A percentile compares a stretch with the other conserved stretches of the same genome.
These are phyloP conservation scores for Lactifluus pinguis DNA, from an alignment of 768 basidiomycete genomes.

Conservation along the genomic window DNA sequence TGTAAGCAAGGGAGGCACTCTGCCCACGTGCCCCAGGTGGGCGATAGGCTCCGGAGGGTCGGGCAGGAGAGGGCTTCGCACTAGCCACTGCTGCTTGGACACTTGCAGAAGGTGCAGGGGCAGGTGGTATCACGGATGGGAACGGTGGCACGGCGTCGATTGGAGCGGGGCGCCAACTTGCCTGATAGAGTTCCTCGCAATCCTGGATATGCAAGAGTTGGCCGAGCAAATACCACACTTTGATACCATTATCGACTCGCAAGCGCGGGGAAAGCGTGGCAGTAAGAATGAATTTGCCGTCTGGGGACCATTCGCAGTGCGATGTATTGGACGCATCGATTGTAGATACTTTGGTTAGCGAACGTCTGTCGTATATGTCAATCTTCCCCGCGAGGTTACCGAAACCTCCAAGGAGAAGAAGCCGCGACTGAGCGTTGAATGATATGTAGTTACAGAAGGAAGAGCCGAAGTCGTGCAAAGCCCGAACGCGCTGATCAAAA, in stretches of 20 bases:
- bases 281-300: slow-evolving; percentile 87
- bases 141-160: slow-evolving; percentile 61
- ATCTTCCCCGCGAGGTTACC: slow-evolving; percentile 94
- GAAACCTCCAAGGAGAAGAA: slow-evolving; percentile 88
- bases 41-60: slow-evolving; percentile 81
- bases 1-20: slow-evolving; percentile 81
- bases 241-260: slow-evolving; percentile 95
- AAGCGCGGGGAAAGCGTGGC: slow-evolving; percentile 93
- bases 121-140: slow-evolving; percentile 52
- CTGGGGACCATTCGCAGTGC: slow-evolving; percentile 91
- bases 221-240: slow-evolving; percentile 90
- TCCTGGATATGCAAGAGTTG: slow-evolving; percentile 76
- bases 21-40: slow-evolving; percentile 90
- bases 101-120: slow-evolving; percentile 56
- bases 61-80: slow-evolving; percentile 48
- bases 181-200: slow-evolving; percentile 86
- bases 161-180: slow-evolving; percentile 69
- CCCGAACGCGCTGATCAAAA: slow-evolving; percentile 84
- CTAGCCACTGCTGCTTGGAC: slow-evolving; percentile 41
- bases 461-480: slow-evolving; percentile 84
- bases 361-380: slow-evolving; percentile 84
- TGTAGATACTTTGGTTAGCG: slow-evolving; percentile 62
- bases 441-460: slow-evolving; percentile 86
- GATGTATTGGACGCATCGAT: slow-evolving; percentile 93
- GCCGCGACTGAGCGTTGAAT: slow-evolving; percentile 89